Evolutionary conservation across 148 eudicot genomes (phyloP), one percentile per base, ranked within the genome.

Genomic region (Bassia scoparia): DNA sequence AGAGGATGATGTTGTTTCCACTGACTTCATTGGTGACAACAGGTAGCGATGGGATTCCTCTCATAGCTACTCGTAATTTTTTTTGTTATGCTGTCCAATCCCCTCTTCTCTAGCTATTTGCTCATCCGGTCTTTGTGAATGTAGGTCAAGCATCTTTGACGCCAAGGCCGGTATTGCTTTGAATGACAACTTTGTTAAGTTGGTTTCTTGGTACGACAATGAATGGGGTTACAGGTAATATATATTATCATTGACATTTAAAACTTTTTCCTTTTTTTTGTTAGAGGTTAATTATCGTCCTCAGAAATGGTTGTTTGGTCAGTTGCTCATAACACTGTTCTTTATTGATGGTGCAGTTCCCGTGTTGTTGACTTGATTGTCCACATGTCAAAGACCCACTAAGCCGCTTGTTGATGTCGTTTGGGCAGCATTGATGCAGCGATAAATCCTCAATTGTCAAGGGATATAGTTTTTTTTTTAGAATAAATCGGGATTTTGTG

Each of bases 171-270:
- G 97, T 30, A 92, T 92, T 73, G 92, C 96, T 52, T 83, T 92
- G 89, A 92, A 80, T 23, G 83, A 88, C 9, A 74, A 77, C 71
- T 93, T 93, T 38, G 86, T 83, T 33, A 93, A 93, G 86, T 75
- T 93, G 8, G 93, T 93, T 34, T 75, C 98, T 15, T 93, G 98
- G 98, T 90, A 93, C 53, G 98, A 93, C 87, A 93, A 93, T 59
- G 98, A 93, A 66, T 77, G 84, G 91, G 98, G 98, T 67, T 93
- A 93, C 96, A 93, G 98, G 98, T 93, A 93, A 75, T 12, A 53
- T 13, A 20, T 56, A 31, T 3, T 4, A 24, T 0, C 46, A 7
- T 29, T 3, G 4, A 4, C 24, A 27, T 50, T 29, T 16, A 2
- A 5, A 7, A 0, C n/a, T 37, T 35, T 0, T 13, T 16, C 10